Evolutionary conservation across 495 filamentous ascomycete species (phyloP), one percentile per base, ranked within the genome.

Genomic region (Clavariopsis aquatica): DNA sequence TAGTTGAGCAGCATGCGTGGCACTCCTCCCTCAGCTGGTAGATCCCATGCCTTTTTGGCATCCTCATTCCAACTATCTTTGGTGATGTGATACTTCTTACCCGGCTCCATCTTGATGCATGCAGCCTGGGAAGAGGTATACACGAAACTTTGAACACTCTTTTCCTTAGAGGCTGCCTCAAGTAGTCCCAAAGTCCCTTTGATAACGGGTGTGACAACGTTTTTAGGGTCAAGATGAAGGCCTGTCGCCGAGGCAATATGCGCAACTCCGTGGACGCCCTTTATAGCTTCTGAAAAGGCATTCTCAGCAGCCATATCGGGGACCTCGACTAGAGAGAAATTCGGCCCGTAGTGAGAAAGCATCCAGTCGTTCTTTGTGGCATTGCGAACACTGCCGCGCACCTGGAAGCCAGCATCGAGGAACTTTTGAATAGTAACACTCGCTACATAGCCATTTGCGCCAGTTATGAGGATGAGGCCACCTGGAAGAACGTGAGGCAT

Each of bases 11-110:
- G 2, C 49, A 82, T 0, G 83, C 82, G 0, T 66, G 66, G 54
- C 87, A 85, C 3, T 82, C 78, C 20, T 68, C 45, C 22, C 9
- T 43, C 36, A 19, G 8, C 10, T 28, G 20, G n/a, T 12, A 23
- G 17, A 17, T 56, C 24, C 43, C 57, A 61, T 13, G 56, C 36
- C 24, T 22, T 28, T 17, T 26, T 28, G 7, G 51, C 23, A 1
- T 54, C 49, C 43, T 69, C 62, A 43, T 52, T 56, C 24, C 38
- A 69, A 2, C 28, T 60, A 5, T 51, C 24, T 15, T 20, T 1
- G 9, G 13, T 31, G 52, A 63, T 52, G 1, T 46, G n/a, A 36
- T 58, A 59, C 13, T 20, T 20, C 36, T 60, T 27, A 1, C 12
- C 26, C 10, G 36, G 34, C 15, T 41, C 27, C 24, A 46, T 13